Percentiles rank a stretch among this genome's conserved stretches.
Conservation (phyloP, 2,329 filamentous ascomycete species). For the Trichoderma polysporum region DNA sequence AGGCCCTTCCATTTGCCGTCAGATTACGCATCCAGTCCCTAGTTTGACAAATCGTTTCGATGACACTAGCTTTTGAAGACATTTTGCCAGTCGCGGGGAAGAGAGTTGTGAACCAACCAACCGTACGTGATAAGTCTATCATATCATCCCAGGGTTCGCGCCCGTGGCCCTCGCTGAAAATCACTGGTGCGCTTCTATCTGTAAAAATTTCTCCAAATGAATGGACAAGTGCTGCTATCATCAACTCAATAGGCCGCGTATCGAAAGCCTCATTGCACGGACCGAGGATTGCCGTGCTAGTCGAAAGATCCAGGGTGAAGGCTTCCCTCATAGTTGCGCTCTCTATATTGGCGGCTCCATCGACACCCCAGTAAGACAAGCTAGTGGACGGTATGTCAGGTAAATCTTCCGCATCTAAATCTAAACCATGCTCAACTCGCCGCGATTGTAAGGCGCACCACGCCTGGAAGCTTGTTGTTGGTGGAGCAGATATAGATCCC, state of each 20-base stretch:
- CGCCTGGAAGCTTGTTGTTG: too few species aligned
- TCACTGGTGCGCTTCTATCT: constrained; percentile 28
- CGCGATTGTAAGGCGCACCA: too few species aligned
- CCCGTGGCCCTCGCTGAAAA: constrained; percentile 36
- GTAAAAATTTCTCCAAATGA: constrained; percentile 24
- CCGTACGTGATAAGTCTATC: too few species aligned
- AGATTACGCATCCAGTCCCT: constrained; percentile 28
- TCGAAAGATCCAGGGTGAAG: background rate
- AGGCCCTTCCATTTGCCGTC: too few species aligned
- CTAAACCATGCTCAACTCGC: too few species aligned
- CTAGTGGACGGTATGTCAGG: too few species aligned
- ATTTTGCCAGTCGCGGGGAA: constrained; percentile 27
- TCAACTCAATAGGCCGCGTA: background rate
- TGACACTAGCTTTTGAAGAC: too few species aligned
- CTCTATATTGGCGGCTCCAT: background rate
- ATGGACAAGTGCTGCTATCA: constrained; percentile 1
- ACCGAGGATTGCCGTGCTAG: background rate
- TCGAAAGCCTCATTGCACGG: background rate
- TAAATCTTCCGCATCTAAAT: too few species aligned
- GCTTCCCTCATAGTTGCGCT: background rate
- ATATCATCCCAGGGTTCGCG: constrained; percentile 32
- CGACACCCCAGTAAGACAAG: background rate
- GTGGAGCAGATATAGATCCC: too few species aligned
- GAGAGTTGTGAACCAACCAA: constrained; percentile 40
- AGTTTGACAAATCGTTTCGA: constrained; percentile 23